Conservation (phyloP, 768 basidiomycete species). For the Dacryopinax primogenitus region DNA sequence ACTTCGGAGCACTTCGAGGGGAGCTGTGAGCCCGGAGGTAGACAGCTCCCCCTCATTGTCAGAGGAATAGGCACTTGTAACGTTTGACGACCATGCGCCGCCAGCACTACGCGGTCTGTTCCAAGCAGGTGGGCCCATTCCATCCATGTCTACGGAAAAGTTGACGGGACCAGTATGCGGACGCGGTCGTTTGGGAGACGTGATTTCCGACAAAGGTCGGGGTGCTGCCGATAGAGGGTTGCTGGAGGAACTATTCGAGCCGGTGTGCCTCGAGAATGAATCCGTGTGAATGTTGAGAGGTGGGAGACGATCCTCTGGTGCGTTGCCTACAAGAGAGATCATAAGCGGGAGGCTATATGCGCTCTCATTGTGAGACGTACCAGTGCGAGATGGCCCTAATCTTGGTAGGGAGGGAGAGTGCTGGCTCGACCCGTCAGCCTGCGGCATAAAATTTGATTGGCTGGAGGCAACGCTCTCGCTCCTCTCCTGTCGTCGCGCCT, state of each 20-base stretch:
- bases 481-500: not conserved
- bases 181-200: not conserved
- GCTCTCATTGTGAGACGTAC: not conserved
- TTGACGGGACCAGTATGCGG: not conserved
- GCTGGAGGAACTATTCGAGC: not conserved
- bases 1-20: slow-evolving; percentile 51
- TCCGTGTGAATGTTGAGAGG: not conserved
- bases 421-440: not conserved
- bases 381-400: not conserved
- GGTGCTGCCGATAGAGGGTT: not conserved
- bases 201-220: not conserved
- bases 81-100: slow-evolving; percentile 38
- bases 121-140: slow-evolving; percentile 12
- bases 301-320: not conserved
- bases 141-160: not conserved
- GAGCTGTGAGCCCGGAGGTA: slow-evolving; percentile 67
- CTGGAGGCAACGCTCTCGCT: not conserved
- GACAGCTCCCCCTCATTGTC: slow-evolving; percentile 78
- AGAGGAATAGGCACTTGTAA: slow-evolving; percentile 68
- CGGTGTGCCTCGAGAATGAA: not conserved
- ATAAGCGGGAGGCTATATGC: not conserved
- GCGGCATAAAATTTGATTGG: not conserved
- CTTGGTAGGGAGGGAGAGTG: not conserved
- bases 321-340: not conserved
- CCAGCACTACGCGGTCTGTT: not conserved